A percentile compares a stretch with the other conserved stretches of the same genome.
Conservation (phyloP, 176 grass and related monocot genomes). For the Secale cereale region DNA sequence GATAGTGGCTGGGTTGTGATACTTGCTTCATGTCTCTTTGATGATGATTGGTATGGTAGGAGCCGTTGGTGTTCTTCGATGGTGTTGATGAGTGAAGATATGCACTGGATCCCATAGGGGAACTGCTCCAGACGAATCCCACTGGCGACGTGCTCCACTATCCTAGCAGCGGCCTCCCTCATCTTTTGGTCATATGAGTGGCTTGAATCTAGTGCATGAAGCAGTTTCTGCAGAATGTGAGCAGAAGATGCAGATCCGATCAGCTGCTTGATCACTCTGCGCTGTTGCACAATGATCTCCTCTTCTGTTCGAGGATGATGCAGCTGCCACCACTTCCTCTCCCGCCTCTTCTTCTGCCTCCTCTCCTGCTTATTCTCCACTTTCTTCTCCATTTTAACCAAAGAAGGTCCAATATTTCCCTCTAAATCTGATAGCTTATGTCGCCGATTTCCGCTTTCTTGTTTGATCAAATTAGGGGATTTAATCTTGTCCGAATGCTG, state of each 20-base stretch:
- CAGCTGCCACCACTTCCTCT: too few relatives aligned
- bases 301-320: too few relatives aligned
- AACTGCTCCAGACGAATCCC: neutral
- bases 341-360: too few relatives aligned
- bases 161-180: neutral
- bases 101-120: neutral
- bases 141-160: neutral
- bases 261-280: neutral
- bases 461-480: neutral
- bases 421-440: neutral
- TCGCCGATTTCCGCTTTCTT: neutral
- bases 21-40: too few relatives aligned
- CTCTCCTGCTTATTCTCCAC: neutral
- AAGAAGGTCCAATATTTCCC: neutral
- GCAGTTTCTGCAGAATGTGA: neutral
- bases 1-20: too few relatives aligned
- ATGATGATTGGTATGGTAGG: too few relatives aligned
- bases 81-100: neutral
- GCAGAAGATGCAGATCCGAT: neutral
- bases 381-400: neutral
- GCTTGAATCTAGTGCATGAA: neutral
- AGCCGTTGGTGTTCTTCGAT: neutral
- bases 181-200: too few relatives aligned
- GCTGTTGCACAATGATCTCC: neutral
- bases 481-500: neutral